Evolutionary conservation across 495 filamentous ascomycete genomes (phyloP).

Genomic region (Lophiostoma macrostomum): DNA sequence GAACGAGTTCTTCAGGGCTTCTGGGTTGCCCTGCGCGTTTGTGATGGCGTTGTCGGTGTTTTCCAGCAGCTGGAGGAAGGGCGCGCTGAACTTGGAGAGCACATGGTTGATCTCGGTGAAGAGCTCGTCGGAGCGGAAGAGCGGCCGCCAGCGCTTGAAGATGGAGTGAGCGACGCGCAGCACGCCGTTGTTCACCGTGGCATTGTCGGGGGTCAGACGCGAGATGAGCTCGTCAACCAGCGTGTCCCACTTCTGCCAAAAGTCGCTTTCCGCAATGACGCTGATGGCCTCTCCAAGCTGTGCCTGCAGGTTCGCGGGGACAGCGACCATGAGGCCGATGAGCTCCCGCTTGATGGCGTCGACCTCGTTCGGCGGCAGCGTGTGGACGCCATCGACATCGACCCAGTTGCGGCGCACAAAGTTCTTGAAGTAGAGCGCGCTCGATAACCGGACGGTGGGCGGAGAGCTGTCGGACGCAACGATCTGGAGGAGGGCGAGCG

Average conservation of each 20-base stretch:
- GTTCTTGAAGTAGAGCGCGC: slow-evolving; percentile 96
- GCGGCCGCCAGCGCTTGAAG: slow-evolving; percentile 90
- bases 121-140: slow-evolving; percentile 85
- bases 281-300: slow-evolving; percentile 96
- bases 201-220: slow-evolving; percentile 72
- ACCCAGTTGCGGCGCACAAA: slow-evolving; percentile 90
- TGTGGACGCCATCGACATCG: slow-evolving; percentile 90
- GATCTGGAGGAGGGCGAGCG: slow-evolving; percentile 82
- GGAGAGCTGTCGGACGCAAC: slow-evolving; percentile 69
- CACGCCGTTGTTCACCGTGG: slow-evolving; percentile 83
- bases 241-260: slow-evolving; percentile 92
- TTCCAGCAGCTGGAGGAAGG: slow-evolving; percentile 79
- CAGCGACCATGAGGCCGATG: slow-evolving; percentile 92
- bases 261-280: slow-evolving; percentile 95
- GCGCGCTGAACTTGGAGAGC: slow-evolving; percentile 70
- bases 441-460: slow-evolving; percentile 76
- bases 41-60: slow-evolving; percentile 74
- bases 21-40: slow-evolving; percentile 69
- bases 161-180: slow-evolving; percentile 97
- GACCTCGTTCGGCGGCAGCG: slow-evolving; percentile 76
- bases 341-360: slow-evolving; percentile 86
- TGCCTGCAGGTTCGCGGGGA: slow-evolving; percentile 79
- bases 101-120: slow-evolving; percentile 96
- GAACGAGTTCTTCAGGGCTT: slow-evolving; percentile 68
- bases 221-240: slow-evolving; percentile 89